Base-by-base conservation (phyloP, 2,329 filamentous ascomycete genomes). In the Huntiella bhutanensis region DNA sequence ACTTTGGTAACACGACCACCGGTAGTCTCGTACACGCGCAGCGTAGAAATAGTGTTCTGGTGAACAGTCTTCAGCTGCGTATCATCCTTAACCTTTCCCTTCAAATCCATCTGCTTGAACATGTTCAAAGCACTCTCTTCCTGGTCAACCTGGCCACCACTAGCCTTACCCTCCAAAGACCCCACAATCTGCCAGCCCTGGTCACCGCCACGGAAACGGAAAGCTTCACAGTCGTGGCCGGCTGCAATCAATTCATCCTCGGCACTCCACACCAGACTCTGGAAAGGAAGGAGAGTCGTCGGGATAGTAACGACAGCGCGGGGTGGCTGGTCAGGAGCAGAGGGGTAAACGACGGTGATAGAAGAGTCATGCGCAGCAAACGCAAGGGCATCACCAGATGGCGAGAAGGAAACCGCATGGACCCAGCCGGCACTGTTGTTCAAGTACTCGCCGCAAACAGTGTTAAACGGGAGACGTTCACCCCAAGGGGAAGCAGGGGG, bases 21-120 rank as follows among this genome's bases (percentile, higher is more conserved):
- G 37, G 68, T 67, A 47, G 72, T 72, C 56, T 86, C 75, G 59
- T 80, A 95, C 15, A 75, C 70, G 38, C 91, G 75, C 43, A 98
- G 68, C 2, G 78, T 94, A 57, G 75, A 85, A 58, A 98, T 83
- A 19, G 87, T 94, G 65, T 98, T 98, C 61, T 98, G 91, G 64
- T 98, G 91, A 41, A 91, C 77, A 8, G 91, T 96, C 66, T 85
- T 91, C 55, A 98, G 70, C 66, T 93, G 83, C 3, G 87, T 95
- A 60, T 96, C 87, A 57, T 93, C 86, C 59, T 84, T 84, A 47
- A 71, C 68, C 64, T 93, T 93, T 52, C 91, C 91, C 71, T 91
- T 94, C 53, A 98, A 71, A 63, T 98, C 91, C 91, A 98, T 96
- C 67, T 95, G 87, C 57, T 78, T 77, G 67, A 98, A 98, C 85